phyloP scores from a whole-genome alignment of 116 monocot genomes.

The Posidonia oceanica region DNA sequence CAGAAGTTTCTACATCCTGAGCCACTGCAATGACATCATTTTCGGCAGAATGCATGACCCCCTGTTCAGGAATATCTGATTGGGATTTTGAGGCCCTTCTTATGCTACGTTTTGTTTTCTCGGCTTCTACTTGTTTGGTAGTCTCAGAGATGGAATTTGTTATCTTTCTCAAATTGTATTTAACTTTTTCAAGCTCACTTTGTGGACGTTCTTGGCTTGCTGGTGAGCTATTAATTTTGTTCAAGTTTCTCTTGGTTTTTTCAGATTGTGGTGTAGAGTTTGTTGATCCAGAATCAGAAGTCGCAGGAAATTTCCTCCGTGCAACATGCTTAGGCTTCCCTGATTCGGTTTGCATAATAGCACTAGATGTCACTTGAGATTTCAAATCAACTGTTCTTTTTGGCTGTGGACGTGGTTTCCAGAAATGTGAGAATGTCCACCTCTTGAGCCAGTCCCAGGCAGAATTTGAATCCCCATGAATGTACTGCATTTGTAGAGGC shows the following conservation, averaged over 20 bases:
- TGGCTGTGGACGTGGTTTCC: constrained; percentile 41
- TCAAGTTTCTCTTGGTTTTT: constrained; percentile 35
- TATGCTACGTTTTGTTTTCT: constrained; percentile 15
- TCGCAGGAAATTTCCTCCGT: constrained; percentile 51
- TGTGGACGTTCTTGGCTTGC: constrained; percentile 35
- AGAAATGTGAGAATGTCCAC: constrained; percentile 47
- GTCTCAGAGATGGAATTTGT: constrained; percentile 31
- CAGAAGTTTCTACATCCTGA: not conserved
- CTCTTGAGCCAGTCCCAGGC: constrained; percentile 63
- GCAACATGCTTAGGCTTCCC: constrained; percentile 50
- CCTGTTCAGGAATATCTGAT: constrained; percentile 11
- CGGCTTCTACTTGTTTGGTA: constrained; percentile 19
- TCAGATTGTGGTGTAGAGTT: constrained; percentile 20
- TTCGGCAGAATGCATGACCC: constrained; percentile 10
- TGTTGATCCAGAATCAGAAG: constrained; percentile 16
- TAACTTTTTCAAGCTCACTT: constrained; percentile 82
- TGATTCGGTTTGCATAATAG: constrained; percentile 57
- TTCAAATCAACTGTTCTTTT: constrained; percentile 38
- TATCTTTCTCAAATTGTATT: constrained; percentile 70
- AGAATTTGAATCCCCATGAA: constrained; percentile 53
- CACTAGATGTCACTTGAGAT: constrained; percentile 22
- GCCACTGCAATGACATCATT: too few species aligned
- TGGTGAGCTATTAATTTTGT: constrained; percentile 26
- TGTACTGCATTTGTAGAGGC: constrained; percentile 51
- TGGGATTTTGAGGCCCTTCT: constrained; percentile 13